phyloP scores from a whole-genome alignment of 129 eudicot species.

The Scalesia atractyloides region DNA sequence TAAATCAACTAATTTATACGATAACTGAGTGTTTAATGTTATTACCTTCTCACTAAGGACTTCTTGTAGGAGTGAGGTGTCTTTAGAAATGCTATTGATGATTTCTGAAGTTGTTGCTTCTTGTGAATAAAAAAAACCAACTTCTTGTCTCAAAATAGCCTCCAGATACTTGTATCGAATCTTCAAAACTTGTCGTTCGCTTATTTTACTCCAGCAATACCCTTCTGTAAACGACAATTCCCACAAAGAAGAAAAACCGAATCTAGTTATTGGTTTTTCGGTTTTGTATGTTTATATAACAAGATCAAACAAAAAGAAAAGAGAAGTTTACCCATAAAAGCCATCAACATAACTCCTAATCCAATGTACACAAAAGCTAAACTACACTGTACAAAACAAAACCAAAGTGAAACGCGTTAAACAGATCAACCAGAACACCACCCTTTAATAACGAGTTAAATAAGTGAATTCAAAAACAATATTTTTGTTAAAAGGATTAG shows the following conservation, averaged over 20 bases:
- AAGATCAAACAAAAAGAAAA: not conserved
- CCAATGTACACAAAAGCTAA: constrained; percentile 89
- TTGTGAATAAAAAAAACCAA: constrained; percentile 95
- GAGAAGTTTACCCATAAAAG: constrained; percentile 75
- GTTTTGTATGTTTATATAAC: not conserved
- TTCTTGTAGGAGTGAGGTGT: constrained; percentile 86
- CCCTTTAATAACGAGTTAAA: not conserved
- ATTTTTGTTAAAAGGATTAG: not conserved
- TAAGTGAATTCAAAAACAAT: not conserved
- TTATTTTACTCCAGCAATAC: constrained; percentile 93
- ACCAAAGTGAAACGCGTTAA: constrained; percentile 6
- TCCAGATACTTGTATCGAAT: constrained; percentile 88
- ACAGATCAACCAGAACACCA: not conserved
- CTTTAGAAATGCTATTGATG: constrained; percentile 82
- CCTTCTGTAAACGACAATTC: constrained; percentile 58
- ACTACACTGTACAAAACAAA: constrained; percentile 67
- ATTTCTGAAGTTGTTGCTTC: constrained; percentile 94
- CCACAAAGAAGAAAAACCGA: not conserved
- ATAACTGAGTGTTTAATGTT: not conserved
- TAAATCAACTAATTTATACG: not conserved
- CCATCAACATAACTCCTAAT: constrained; percentile 74
- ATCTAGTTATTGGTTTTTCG: not conserved
- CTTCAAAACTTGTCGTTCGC: constrained; percentile 82
- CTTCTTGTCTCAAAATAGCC: constrained; percentile 90
- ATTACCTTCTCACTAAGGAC: constrained; percentile 94